Evolutionary conservation across 83 land plant genomes (phyloP), one percentile per base, ranked within the genome.

Genomic region (Picea abies): DNA sequence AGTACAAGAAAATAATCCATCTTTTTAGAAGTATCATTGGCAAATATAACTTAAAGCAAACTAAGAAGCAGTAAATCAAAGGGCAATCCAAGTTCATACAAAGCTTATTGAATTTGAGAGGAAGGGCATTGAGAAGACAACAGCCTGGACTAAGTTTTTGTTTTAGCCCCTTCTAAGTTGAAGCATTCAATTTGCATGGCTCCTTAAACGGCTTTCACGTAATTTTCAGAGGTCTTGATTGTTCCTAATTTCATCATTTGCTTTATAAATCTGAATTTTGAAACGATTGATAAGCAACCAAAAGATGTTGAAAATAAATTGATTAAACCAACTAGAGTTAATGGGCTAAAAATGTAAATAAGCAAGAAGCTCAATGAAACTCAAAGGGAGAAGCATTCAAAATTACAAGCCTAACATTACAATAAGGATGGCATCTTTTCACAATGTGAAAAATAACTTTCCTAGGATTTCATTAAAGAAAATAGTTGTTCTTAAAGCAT

Each of bases 31-130:
- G 58, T 56, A 11, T 44, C 56, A 73, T n/a, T 44, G 58, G 22
- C 25, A n/a, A 9, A 12, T 44, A 17, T 37, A 44, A 16, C 77
- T 20, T 37, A 8, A 15, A 70, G 75, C 47, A 52, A 70, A 70
- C 9, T 32, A 73, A 39, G 19, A 72, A 20, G 6, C 1, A 19
- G 5, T 39, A 70, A 0, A 20, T 20, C 20, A 73, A 39, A 73
- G 8, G 19, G 11, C 10, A 63, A 17, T 19, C 20, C 11, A 29
- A 15, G 4, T 39, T 62, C 68, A 82, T 56, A 85, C 82, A 73
- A 73, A 60, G 83, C 91, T 76, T 93, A 96, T 97, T 82, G 79
- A 32, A 69, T 83, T 85, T 1, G 92, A 80, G 83, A 85, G 86
- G 63, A 88, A 85, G 60, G 81, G 60, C 49, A 86, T 83, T 79